A percentile compares a stretch with the other conserved stretches of the same genome.
phyloP scores from a whole-genome alignment of 2,329 filamentous ascomycete genomes.

The Aspergillus fumigatus region DNA sequence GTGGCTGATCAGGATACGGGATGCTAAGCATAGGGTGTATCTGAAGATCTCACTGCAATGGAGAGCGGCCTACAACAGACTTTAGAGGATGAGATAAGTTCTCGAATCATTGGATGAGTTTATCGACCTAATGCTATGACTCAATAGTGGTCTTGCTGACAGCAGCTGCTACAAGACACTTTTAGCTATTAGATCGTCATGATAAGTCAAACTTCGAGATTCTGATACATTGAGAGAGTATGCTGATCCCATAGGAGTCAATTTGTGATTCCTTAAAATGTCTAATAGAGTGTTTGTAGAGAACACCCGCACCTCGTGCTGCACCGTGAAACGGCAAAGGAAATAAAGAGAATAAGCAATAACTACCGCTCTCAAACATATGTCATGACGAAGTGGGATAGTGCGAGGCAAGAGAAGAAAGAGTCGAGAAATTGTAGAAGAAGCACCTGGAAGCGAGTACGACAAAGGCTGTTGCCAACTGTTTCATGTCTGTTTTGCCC shows the following conservation, averaged over 20 bases:
- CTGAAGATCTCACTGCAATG: background rate
- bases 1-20: background rate
- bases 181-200: too few relatives aligned
- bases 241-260: background rate
- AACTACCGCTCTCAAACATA: background rate
- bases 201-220: background rate
- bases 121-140: background rate
- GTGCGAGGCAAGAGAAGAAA: background rate
- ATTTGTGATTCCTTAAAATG: constrained; percentile 1
- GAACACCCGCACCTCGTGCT: constrained; percentile 7
- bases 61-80: background rate
- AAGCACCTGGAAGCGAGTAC: background rate
- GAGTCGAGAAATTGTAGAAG: background rate
- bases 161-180: background rate
- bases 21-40: background rate
- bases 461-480: background rate
- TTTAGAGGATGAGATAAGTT: background rate
- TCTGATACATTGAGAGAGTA: background rate
- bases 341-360: background rate
- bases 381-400: background rate
- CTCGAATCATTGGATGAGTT: background rate
- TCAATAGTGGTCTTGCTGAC: background rate
- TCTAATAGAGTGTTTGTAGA: constrained; percentile 6
- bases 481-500: background rate
- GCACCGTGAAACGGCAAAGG: background rate